A percentile compares a stretch with the other conserved stretches of the same genome.
Evolutionary conservation across 768 basidiomycete genomes (phyloP).

Genomic region (Saitozyma podzolica): DNA sequence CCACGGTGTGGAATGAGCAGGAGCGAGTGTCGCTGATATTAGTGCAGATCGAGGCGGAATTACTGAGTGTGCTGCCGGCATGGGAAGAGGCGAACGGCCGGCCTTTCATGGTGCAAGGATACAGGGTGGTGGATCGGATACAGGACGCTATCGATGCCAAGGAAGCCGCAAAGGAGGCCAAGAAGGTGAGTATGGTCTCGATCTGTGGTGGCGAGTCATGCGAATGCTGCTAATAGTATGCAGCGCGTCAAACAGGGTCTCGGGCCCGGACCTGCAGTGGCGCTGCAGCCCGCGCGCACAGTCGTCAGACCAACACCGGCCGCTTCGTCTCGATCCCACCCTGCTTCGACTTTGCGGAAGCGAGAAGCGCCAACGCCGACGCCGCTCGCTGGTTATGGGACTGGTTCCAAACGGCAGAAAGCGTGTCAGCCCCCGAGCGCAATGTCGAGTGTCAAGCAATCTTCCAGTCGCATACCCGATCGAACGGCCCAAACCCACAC

Average conservation of each 20-base stretch:
- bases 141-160: conserved; percentile 67
- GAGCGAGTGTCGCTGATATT: not conserved
- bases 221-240: not conserved
- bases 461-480: not conserved
- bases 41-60: conserved; percentile 79
- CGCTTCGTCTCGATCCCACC: conserved; percentile 3
- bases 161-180: conserved; percentile 75
- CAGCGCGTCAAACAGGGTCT: conserved; percentile 40
- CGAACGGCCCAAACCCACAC: not conserved
- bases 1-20: not conserved
- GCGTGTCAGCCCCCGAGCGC: conserved; percentile 1
- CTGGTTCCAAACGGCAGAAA: conserved; percentile 8
- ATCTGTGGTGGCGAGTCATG: not conserved
- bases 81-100: conserved; percentile 80
- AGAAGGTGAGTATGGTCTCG: conserved; percentile 53
- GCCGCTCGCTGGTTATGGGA: conserved; percentile 22
- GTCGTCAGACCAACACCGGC: conserved; percentile 10
- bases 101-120: conserved; percentile 80
- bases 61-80: conserved; percentile 70
- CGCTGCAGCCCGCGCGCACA: conserved; percentile 34
- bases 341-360: conserved; percentile 14
- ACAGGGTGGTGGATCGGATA: conserved; percentile 74
- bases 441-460: not conserved
- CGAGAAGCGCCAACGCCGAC: conserved; percentile 48
- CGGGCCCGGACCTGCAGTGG: conserved; percentile 20